Evolutionary conservation across 495 filamentous ascomycete species (phyloP), one percentile per base, ranked within the genome.

Genomic region (Penicillium daleae): DNA sequence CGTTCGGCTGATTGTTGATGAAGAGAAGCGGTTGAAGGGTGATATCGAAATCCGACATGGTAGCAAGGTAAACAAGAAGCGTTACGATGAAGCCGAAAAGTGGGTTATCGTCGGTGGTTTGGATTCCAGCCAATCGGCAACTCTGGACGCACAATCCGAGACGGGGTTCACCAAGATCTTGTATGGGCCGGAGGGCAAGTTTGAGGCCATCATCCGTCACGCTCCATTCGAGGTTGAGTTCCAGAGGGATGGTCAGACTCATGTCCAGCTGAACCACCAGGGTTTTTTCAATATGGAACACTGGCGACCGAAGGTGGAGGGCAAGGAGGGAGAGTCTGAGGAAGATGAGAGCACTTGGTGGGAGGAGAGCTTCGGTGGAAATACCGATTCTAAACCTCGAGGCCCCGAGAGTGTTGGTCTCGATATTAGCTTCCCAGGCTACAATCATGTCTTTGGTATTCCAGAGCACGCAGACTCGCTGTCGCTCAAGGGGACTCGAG

Each of bases 311-410:
- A 97, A 97, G 83, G 78, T 90, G 7, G 94, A 97, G 54, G 82
- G 85, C 68, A 76, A 81, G 12, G 80, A 75, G 52, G 82, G 83
- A 61, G 76, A 75, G 22, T 66, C 78, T 7, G 76, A 78, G 31
- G 78, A 81, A 60, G 91, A 97, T 57, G 89, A 97, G 71, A 88
- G 88, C 71, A 97, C 92, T 6, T 97, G 93, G 91, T 99, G 95
- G 96, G 95, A 99, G 19, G 95, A 99, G 77, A 83, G 84, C 48
- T 98, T 99, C 75, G 94, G 93, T 56, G 92, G 93, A 59, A 93
- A 91, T 70, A 98, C 93, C 5, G 95, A 99, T 74, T 84, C 89
- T 12, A 98, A 98, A 75, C 96, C 95, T 24, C 86, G 86, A 68
- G 89, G 89, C 35, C 96, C 95, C 2, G 96, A 98, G 75, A 92